Evolutionary conservation across 257 asterid genomes (phyloP), one percentile per base, ranked within the genome.

Genomic region (Rauvolfia tetraphylla): DNA sequence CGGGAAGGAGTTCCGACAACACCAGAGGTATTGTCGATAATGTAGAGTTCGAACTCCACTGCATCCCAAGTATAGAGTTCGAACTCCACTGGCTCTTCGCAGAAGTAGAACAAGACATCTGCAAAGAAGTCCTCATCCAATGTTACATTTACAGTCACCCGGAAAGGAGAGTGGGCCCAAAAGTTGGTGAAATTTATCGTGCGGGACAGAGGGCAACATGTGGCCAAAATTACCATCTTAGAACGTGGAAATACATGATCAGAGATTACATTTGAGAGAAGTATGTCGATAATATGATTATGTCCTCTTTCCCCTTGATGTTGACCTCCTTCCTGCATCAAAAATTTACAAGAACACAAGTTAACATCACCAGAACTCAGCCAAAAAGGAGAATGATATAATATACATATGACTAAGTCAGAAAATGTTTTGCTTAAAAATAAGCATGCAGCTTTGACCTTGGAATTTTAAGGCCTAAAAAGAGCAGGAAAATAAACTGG

Each of bases 291-390:
- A 93, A 80, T 75, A 88, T 51, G 76, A 90, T 71, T 42, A 73
- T 75, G 58, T 78, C 87, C 33, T 86, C 90, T 76, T 82, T 83
- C 73, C 58, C 85, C 79, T 71, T 75, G 33, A 81, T 84, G 56
- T 44, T 82, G 78, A 90, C 94, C 83, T 89, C 93, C 84, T 90
- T 90, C 98, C 98, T 93, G 96, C 82, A 83, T 65, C 82, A 79
- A 58, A 78, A 62, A 56, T 79, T 42, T 63, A 66, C 67, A 59
- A 67, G 46, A 33, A 5, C 76, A 71, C n/a, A 31, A 74, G 38
- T 59, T 10, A 11, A 70, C 25, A n/a, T 58, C 56, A 31, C 53
- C 44, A 54, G 44, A 78, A 23, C 68, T 68, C 44, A 73, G 0
- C 67, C n/a, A 1, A 62, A 44, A 1, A 11, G 36, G 49, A 72